A percentile compares a stretch with the other conserved stretches of the same genome.
These are phyloP conservation scores for Chlorella sp. DNA, from an alignment of 139 green algal genomes.

Conservation along the genomic window DNA sequence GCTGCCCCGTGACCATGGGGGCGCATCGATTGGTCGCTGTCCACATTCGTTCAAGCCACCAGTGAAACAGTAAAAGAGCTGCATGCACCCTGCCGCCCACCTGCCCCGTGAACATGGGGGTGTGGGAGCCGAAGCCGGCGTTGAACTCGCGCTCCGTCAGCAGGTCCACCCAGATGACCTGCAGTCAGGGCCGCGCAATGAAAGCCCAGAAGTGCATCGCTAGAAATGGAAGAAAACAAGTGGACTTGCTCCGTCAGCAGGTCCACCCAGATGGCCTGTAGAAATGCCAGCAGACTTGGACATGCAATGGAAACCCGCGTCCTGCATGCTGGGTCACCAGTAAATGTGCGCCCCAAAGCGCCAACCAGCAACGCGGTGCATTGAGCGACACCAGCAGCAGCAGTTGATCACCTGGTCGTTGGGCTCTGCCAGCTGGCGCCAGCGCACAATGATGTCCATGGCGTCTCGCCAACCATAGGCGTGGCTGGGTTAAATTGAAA, in stretches of 20 bases:
- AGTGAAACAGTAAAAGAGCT: no score
- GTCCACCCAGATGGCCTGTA: constrained; percentile 95
- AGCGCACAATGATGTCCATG: constrained; percentile 93
- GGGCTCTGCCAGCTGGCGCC: constrained; percentile 94
- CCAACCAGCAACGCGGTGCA: no score
- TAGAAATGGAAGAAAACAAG: neutral
- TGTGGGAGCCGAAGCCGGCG: constrained; percentile 91
- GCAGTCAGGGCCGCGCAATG: no score
- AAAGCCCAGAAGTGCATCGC: no score
- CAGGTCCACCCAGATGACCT: constrained; percentile 96
- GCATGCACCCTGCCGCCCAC: neutral
- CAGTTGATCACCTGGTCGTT: constrained; percentile 84
- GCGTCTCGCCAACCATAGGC: constrained; percentile 89
- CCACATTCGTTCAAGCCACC: no score
- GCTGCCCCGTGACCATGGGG: no score
- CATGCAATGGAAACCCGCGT: no score
- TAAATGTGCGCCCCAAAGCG: no score
- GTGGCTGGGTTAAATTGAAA: constrained; percentile 50
- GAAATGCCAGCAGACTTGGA: no score
- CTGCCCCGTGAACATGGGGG: constrained; percentile 91
- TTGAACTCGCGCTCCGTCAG: constrained; percentile 88
- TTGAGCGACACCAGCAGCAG: no score
- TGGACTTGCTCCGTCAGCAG: constrained; percentile 72
- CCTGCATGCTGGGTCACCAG: no score
- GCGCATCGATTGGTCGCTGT: no score